phyloP scores from a whole-genome alignment of 1,139 yeast species.

The Lodderomyces margitis region DNA sequence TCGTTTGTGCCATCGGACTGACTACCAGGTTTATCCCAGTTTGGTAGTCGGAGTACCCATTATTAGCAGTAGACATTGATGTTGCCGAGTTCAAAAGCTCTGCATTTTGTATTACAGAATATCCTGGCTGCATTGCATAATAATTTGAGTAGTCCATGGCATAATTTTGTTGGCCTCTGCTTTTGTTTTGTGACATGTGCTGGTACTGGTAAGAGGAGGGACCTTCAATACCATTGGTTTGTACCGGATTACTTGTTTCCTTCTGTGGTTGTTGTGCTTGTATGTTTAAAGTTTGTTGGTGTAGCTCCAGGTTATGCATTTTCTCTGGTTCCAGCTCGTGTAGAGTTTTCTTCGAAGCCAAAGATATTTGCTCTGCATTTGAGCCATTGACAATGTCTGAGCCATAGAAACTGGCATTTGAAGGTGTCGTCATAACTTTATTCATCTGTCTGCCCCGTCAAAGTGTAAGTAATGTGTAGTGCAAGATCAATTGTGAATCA shows the following conservation, averaged over 20 bases:
- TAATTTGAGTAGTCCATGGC: slow-evolving; percentile 15
- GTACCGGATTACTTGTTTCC: slow-evolving; percentile 4
- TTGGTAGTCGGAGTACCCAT: slow-evolving; percentile 9
- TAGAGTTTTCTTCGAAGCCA: not conserved
- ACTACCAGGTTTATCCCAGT: slow-evolving; percentile 3
- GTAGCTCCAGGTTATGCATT: slow-evolving; percentile 7
- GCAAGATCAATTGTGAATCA: not conserved
- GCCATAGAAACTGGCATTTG: slow-evolving; percentile 15
- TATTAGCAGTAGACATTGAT: not conserved
- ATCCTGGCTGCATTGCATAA: slow-evolving; percentile 16
- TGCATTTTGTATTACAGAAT: slow-evolving; percentile 10
- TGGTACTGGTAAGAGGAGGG: slow-evolving; percentile 3
- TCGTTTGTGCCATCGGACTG: slow-evolving; percentile 4
- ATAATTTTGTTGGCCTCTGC: slow-evolving; percentile 8
- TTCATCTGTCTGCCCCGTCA: slow-evolving; percentile 12
- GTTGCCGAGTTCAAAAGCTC: slow-evolving; percentile 13
- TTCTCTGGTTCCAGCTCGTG: slow-evolving; percentile 8
- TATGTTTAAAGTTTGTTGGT: slow-evolving; percentile 5
- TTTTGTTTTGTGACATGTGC: not conserved
- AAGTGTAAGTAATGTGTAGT: not conserved
- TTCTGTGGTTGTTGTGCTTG: slow-evolving; percentile 3
- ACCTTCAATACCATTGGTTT: not conserved
- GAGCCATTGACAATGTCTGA: slow-evolving; percentile 15
- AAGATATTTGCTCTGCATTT: slow-evolving; percentile 13
- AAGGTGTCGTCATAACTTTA: slow-evolving; percentile 16